Base-by-base conservation (phyloP, 2,329 filamentous ascomycete genomes). In the Nothophaeocryptopus gaeumannii region DNA sequence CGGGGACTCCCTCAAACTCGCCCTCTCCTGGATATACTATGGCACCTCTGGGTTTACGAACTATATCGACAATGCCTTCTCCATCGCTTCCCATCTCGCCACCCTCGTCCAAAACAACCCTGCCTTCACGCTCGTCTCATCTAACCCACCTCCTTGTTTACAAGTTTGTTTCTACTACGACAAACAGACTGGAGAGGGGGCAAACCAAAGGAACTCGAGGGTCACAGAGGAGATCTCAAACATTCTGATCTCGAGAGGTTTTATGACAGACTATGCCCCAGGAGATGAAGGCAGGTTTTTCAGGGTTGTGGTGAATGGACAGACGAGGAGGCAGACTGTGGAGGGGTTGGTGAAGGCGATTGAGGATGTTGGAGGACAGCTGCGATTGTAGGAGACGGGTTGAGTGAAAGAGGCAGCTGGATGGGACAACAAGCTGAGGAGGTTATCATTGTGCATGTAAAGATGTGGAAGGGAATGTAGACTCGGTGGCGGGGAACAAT, bases 151-250 rank as follows among this genome's bases (percentile, higher is more conserved):
- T 39, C 88, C 89, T 0, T 97, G 92, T 71, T 74, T 96, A 66
- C 93, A 97, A 72, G 87, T 97, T 15, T 96, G 92, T 74, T 97
- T 97, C 69, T 96, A 96, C 68, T 90, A 88, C 63, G 81, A 81
- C 0, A 74, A 74, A 1, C 81, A 83, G 2, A 61, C 69, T 12
- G 50, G 33, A 11, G 15, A 37, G 56, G 86, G 47, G 64, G 69
- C 1, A 63, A 64, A 10, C 72, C 75, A 48, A 49, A 71, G 58
- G 53, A 69, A 59, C 57, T 67, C 55, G 70, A 41, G 74, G 48
- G 67, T 75, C 5, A 88, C 84, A 4, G 75, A 74, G 56, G 68
- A 70, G 34, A 77, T 87, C 40, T 76, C 78, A 5, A 69, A 73
- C 50, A 70, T 66, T 26, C 69, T 88, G 58, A 74, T 86, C 37